Evolutionary conservation across 169 alveolate species (phyloP).

Genomic region (Cryptosporidium muris): DNA sequence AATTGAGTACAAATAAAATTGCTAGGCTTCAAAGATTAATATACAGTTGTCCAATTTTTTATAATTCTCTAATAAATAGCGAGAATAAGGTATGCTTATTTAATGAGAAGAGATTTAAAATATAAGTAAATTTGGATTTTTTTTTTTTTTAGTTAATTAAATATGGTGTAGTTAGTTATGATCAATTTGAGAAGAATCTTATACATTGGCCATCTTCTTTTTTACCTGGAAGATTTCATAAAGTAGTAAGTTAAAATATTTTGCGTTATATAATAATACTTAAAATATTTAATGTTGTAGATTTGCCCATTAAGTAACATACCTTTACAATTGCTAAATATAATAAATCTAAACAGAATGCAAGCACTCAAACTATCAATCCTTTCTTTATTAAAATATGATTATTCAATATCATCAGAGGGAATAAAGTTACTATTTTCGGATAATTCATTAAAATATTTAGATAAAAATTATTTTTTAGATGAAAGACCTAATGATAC

Average conservation of each 20-base stretch:
- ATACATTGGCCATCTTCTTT: constrained; percentile 46
- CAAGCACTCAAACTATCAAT: constrained; percentile 37
- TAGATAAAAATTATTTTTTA: not conserved
- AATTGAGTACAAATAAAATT: constrained; percentile 1
- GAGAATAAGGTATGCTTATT: constrained; percentile 39
- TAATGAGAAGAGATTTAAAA: not conserved
- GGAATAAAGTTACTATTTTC: not conserved
- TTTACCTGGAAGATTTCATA: constrained; percentile 25
- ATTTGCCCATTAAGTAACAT: not conserved
- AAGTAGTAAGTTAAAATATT: constrained; percentile 25
- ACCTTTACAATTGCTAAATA: not conserved
- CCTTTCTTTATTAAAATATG: constrained; percentile 3
- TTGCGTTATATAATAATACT: not conserved
- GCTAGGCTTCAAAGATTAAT: constrained; percentile 27
- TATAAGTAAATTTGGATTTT: not conserved
- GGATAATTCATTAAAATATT: not conserved
- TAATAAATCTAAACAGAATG: not conserved
- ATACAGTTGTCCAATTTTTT: constrained; percentile 21
- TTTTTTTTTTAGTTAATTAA: constrained; percentile 23
- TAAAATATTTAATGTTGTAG: not conserved
- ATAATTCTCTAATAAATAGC: constrained; percentile 26
- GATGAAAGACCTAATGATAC: not conserved
- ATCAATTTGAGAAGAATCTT: constrained; percentile 3
- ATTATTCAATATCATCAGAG: not conserved
- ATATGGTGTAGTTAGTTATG: constrained; percentile 28